phyloP scores from a whole-genome alignment of 2,329 filamentous ascomycete species.

The Pseudogymnoascus sp. region DNA sequence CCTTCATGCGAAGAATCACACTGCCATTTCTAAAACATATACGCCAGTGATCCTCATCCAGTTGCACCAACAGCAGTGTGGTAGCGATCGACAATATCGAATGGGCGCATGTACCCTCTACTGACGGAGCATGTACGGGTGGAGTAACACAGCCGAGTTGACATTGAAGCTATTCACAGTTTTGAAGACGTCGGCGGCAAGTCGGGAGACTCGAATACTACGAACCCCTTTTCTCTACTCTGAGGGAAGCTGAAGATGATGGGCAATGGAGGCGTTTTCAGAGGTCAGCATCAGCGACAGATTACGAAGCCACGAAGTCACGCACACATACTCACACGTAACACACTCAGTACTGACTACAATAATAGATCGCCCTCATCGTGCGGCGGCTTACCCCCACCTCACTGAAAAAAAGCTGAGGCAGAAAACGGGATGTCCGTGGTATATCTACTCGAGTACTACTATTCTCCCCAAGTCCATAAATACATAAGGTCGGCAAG shows the following conservation, averaged over 20 bases:
- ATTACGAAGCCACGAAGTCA: neutral
- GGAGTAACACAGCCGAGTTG: slow-evolving; percentile 1
- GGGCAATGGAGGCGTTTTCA: neutral
- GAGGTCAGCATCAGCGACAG: neutral
- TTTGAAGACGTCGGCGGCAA: neutral
- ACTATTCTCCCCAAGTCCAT: neutral
- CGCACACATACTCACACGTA: neutral
- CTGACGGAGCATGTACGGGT: neutral
- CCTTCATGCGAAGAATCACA: slow-evolving; percentile 2
- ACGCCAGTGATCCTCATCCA: neutral
- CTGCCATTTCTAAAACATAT: neutral
- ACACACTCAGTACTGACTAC: neutral
- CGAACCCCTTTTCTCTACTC: neutral
- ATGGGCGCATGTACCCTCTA: neutral
- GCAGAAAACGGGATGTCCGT: neutral
- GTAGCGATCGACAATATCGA: slow-evolving; percentile 1
- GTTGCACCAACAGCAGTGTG: neutral
- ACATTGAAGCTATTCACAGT: slow-evolving; percentile 1
- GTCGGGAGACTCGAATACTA: neutral
- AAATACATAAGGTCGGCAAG: neutral
- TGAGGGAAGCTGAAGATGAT: neutral
- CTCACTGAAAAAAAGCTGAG: neutral
- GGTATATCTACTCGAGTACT: neutral
- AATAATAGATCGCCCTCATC: neutral
- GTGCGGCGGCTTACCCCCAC: neutral